These are phyloP conservation scores for Ceratobasidium sp. DNA, from an alignment of 1,284 basidiomycete species.

Conservation along the genomic window DNA sequence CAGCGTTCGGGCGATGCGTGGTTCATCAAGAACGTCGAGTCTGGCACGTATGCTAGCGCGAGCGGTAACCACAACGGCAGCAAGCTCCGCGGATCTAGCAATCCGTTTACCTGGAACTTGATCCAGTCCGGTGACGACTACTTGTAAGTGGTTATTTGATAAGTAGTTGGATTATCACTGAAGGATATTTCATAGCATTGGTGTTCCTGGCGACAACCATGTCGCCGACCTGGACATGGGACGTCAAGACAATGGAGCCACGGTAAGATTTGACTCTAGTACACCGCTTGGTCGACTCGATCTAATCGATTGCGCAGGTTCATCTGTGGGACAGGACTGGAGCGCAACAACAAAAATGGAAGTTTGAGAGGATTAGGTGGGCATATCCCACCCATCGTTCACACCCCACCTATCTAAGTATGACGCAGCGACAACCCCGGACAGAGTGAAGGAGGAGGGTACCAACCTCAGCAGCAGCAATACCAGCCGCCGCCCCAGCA, in stretches of 20 bases:
- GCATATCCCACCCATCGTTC: background rate
- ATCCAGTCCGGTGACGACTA: background rate
- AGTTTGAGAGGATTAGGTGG: slow-evolving; percentile 42
- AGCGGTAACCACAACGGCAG: slow-evolving; percentile 29
- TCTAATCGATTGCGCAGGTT: background rate
- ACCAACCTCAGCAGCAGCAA: slow-evolving; percentile 28
- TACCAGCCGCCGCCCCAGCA: slow-evolving; percentile 28
- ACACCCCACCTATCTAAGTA: background rate
- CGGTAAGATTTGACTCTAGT: slow-evolving; percentile 8
- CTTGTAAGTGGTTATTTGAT: slow-evolving; percentile 14
- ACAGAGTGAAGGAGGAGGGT: slow-evolving; percentile 3
- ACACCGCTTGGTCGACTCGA: background rate
- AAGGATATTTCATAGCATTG: background rate
- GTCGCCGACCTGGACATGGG: slow-evolving; percentile 42
- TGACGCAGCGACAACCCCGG: slow-evolving; percentile 36
- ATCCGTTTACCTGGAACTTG: slow-evolving; percentile 15
- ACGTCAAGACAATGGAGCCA: slow-evolving; percentile 14
- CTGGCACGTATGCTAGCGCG: slow-evolving; percentile 10
- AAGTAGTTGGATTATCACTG: background rate
- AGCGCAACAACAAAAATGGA: slow-evolving; percentile 37
- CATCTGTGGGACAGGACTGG: slow-evolving; percentile 42
- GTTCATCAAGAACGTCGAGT: slow-evolving; percentile 39
- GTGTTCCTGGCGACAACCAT: background rate
- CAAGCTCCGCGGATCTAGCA: slow-evolving; percentile 21
- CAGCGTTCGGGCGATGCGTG: slow-evolving; percentile 14